Percentiles rank a stretch among this genome's conserved stretches.
These are phyloP conservation scores for Cyberlindnera xylosilytica DNA, from an alignment of 805 yeast species.

Conservation along the genomic window DNA sequence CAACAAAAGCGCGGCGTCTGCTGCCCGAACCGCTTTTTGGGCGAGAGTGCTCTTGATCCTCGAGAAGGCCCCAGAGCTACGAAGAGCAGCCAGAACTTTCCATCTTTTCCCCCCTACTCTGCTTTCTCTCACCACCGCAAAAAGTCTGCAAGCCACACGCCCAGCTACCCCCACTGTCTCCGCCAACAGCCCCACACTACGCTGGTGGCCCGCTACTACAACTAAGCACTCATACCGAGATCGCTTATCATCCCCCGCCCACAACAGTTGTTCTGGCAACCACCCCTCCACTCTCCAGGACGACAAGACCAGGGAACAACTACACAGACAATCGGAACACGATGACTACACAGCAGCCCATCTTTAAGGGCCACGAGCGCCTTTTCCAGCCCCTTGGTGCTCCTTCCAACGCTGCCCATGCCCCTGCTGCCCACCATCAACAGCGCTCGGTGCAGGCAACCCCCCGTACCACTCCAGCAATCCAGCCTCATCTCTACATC, in stretches of 20 bases:
- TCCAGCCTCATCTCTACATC: conserved; percentile 11
- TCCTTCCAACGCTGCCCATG: too few species aligned
- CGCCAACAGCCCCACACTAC: background rate
- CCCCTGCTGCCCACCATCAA: background rate
- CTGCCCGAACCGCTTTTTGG: background rate
- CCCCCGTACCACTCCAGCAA: conserved; percentile 4
- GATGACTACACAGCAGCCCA: too few species aligned
- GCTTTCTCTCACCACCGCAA: too few species aligned
- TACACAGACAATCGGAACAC: too few species aligned
- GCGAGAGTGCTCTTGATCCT: background rate
- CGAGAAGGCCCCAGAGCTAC: too few species aligned
- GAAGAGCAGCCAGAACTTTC: too few species aligned
- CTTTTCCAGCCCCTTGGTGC: background rate
- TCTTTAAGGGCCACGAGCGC: too few species aligned
- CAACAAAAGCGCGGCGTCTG: background rate
- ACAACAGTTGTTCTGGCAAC: background rate
- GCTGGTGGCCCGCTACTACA: background rate
- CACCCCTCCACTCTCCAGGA: background rate
- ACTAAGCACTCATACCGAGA: background rate
- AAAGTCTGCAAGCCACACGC: too few species aligned
- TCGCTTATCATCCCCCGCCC: background rate
- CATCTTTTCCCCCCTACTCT: too few species aligned
- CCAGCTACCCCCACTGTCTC: too few species aligned
- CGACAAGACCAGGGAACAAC: background rate
- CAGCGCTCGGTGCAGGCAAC: background rate